Evolutionary conservation across 176 grass and related monocot genomes (phyloP).

Genomic region (Avena atlantica): DNA sequence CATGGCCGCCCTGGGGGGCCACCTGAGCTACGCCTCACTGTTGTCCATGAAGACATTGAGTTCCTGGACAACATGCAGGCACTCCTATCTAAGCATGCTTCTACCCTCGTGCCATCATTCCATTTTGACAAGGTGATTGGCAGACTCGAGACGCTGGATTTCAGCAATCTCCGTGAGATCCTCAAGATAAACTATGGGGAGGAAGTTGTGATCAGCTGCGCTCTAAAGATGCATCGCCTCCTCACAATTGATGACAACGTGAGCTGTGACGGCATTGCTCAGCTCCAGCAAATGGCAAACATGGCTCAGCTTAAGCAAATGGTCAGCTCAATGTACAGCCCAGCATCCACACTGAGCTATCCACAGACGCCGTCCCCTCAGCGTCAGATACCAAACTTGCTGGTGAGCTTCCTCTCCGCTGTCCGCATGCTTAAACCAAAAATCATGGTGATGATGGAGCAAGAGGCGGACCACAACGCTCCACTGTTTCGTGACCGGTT

Average conservation of each 20-base stretch:
- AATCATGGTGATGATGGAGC: constrained; percentile 54
- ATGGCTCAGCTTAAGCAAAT: constrained; percentile 22
- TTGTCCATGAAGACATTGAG: constrained; percentile 45
- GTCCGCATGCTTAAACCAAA: constrained; percentile 44
- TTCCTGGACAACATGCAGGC: constrained; percentile 38
- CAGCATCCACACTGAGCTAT: constrained; percentile 42
- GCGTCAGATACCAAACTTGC: constrained; percentile 12
- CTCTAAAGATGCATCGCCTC: constrained; percentile 43
- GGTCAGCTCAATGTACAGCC: constrained; percentile 31
- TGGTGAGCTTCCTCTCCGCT: constrained; percentile 34
- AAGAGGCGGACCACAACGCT: constrained; percentile 59
- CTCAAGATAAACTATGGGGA: constrained; percentile 46
- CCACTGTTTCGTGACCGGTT: constrained; percentile 47
- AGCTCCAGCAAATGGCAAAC: constrained; percentile 41
- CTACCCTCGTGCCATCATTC: constrained; percentile 41
- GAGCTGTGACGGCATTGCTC: constrained; percentile 12
- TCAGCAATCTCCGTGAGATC: constrained; percentile 43
- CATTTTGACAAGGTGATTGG: constrained; percentile 45
- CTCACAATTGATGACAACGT: constrained; percentile 37
- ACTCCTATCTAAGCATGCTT: constrained; percentile 43
- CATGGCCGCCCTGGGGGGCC: constrained; percentile 37
- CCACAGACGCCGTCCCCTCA: constrained; percentile 32
- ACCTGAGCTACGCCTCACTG: constrained; percentile 46
- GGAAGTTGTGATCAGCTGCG: constrained; percentile 34
- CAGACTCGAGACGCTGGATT: constrained; percentile 55